Evolutionary conservation across 2,329 filamentous ascomycete genomes (phyloP).

Genomic region (Phaeophleospora eucalypticola): DNA sequence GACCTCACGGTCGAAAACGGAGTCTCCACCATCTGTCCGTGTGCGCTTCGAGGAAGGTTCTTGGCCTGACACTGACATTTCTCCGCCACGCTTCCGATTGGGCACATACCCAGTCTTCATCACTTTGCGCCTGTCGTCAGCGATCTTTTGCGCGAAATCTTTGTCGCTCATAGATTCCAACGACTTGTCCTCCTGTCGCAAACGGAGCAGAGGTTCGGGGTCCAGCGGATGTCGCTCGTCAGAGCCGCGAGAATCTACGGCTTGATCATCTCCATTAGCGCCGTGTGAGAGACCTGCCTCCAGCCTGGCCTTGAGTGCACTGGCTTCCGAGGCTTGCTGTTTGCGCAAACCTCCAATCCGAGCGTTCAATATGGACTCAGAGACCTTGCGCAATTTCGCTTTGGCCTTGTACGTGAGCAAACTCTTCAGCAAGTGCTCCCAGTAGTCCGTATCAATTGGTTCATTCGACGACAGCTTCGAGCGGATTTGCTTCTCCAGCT

Average conservation of each 20-base stretch:
- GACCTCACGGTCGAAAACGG: conserved; percentile 68
- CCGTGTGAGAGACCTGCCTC: conserved; percentile 32
- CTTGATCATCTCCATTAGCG: neutral
- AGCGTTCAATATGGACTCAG: conserved; percentile 67
- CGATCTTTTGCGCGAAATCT: conserved; percentile 54
- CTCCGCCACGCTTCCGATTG: conserved; percentile 32
- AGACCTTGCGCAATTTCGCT: conserved; percentile 74
- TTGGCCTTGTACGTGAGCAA: conserved; percentile 88
- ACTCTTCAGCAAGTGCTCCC: conserved; percentile 85
- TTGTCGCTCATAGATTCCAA: conserved; percentile 57
- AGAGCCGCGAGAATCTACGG: neutral
- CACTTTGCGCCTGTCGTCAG: conserved; percentile 57
- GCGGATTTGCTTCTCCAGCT: conserved; percentile 80
- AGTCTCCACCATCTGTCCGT: conserved; percentile 21
- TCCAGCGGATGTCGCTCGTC: conserved; percentile 44
- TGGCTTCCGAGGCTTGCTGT: conserved; percentile 65
- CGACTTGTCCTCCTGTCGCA: conserved; percentile 60
- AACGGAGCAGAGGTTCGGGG: conserved; percentile 62
- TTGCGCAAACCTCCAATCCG: conserved; percentile 63
- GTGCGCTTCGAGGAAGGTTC: conserved; percentile 25
- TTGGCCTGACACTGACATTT: conserved; percentile 2
- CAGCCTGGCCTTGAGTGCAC: conserved; percentile 51
- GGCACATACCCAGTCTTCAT: conserved; percentile 66
- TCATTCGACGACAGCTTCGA: conserved; percentile 83
- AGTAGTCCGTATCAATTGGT: conserved; percentile 93